phyloP scores from a whole-genome alignment of 2,329 filamentous ascomycete species.

The Calonectria hongkongensis region DNA sequence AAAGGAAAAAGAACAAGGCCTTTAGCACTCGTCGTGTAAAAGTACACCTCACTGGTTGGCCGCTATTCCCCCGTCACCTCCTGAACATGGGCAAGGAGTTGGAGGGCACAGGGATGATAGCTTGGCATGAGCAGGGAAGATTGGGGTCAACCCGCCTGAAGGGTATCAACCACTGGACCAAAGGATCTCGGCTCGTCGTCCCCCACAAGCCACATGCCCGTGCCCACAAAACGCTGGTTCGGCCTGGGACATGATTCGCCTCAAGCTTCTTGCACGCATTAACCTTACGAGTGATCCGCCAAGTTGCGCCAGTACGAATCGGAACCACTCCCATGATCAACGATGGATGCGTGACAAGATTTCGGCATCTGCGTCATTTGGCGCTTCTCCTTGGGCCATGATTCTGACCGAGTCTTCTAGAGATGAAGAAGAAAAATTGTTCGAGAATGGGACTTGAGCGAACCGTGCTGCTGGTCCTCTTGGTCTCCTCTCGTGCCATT shows the following conservation, averaged over 20 bases:
- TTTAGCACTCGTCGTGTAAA: conserved; percentile 2
- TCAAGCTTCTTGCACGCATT: conserved; percentile 41
- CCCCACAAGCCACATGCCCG: conserved; percentile 46
- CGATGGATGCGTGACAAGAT: conserved; percentile 40
- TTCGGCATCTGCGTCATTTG: conserved; percentile 41
- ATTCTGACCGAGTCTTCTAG: conserved; percentile 7
- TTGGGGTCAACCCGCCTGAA: conserved; percentile 18
- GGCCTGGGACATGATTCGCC: conserved; percentile 39
- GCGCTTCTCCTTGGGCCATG: conserved; percentile 27
- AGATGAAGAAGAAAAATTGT: background rate
- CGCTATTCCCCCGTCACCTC: conserved; percentile 16
- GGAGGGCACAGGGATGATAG: conserved; percentile 6
- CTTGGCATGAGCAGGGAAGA: conserved; percentile 18
- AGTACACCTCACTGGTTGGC: background rate
- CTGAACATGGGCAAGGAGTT: conserved; percentile 28
- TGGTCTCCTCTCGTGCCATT: background rate
- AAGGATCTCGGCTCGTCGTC: conserved; percentile 48
- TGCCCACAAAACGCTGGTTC: conserved; percentile 30
- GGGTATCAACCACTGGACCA: conserved; percentile 34
- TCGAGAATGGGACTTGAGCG: conserved; percentile 8
- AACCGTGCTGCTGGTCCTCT: background rate
- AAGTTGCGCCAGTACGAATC: conserved; percentile 48
- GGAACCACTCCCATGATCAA: conserved; percentile 50
- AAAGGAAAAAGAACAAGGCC: background rate
- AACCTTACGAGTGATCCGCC: conserved; percentile 47